phyloP scores from a whole-genome alignment of 2,329 filamentous ascomycete genomes.

The Phyllosticta capitalensis region DNA sequence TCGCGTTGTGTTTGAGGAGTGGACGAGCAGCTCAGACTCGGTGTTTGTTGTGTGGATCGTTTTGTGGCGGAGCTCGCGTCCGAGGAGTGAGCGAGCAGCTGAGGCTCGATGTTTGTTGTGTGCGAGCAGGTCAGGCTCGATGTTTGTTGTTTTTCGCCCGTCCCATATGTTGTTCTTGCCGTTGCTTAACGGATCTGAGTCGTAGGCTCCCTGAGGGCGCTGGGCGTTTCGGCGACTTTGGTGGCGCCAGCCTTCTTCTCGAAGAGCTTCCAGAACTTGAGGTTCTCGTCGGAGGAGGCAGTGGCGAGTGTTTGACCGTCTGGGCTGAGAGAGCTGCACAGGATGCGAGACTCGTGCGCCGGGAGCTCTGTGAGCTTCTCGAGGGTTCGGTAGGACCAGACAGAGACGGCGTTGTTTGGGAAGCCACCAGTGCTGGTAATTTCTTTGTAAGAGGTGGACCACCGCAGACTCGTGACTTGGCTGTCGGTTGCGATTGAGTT shows the following conservation, averaged over 20 bases:
- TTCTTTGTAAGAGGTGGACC: slow-evolving; percentile 96
- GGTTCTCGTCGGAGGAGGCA: slow-evolving; percentile 85
- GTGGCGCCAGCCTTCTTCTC: slow-evolving; percentile 79
- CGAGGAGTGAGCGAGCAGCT: too few relatives aligned
- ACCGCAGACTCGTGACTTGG: slow-evolving; percentile 90
- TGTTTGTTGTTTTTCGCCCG: too few relatives aligned
- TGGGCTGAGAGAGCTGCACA: slow-evolving; percentile 93
- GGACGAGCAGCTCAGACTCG: too few relatives aligned
- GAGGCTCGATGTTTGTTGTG: too few relatives aligned
- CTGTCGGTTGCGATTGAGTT: slow-evolving; percentile 99
- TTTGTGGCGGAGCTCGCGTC: too few relatives aligned
- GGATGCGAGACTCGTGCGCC: slow-evolving; percentile 89
- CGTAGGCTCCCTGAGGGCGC: slow-evolving; percentile 4
- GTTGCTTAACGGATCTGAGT: slow-evolving; percentile 9
- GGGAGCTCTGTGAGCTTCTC: slow-evolving; percentile 98
- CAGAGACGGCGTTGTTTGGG: slow-evolving; percentile 97
- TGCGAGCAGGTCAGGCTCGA: too few relatives aligned
- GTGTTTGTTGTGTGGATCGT: too few relatives aligned
- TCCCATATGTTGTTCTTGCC: not conserved
- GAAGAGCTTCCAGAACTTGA: slow-evolving; percentile 99
- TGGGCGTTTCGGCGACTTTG: slow-evolving; percentile 2
- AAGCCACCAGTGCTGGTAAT: slow-evolving; percentile 96
- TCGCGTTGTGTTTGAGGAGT: too few relatives aligned
- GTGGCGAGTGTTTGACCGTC: slow-evolving; percentile 98
- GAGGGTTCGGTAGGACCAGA: slow-evolving; percentile 97